Percentiles rank a stretch among this genome's conserved stretches.
phyloP scores from a whole-genome alignment of 179 eudicot genomes.

The Beta macrorhiza region DNA sequence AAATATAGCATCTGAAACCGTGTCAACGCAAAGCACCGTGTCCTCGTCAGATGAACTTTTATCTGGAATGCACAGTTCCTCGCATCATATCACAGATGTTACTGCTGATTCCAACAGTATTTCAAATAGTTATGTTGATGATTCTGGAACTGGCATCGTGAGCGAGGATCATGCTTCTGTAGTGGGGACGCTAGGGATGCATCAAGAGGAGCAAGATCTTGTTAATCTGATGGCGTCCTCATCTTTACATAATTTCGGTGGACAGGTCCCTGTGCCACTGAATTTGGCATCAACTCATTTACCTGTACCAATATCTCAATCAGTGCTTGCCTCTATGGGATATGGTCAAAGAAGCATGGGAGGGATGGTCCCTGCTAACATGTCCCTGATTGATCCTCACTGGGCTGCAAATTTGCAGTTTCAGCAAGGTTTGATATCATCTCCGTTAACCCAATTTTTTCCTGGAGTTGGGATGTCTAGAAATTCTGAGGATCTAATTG shows the following conservation, averaged over 20 bases:
- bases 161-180: slow-evolving; percentile 44
- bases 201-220: slow-evolving; percentile 80
- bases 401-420: slow-evolving; percentile 61
- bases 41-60: slow-evolving; percentile 44
- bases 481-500: slow-evolving; percentile 41
- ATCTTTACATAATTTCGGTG: slow-evolving; percentile 49
- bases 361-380: slow-evolving; percentile 57
- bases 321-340: slow-evolving; percentile 66
- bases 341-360: slow-evolving; percentile 50
- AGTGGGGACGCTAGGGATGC: slow-evolving; percentile 50
- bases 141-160: slow-evolving; percentile 32
- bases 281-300: slow-evolving; percentile 51
- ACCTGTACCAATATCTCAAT: slow-evolving; percentile 61
- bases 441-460: slow-evolving; percentile 50
- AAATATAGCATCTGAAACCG: slow-evolving; percentile 38
- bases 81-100: slow-evolving; percentile 38
- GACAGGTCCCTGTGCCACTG: slow-evolving; percentile 58
- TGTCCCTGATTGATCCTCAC: slow-evolving; percentile 57
- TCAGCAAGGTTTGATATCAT: slow-evolving; percentile 59
- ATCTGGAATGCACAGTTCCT: slow-evolving; percentile 33
- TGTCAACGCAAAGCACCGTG: slow-evolving; percentile 33
- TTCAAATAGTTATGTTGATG: slow-evolving; percentile 36
- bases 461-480: slow-evolving; percentile 47
- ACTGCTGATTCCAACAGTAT: slow-evolving; percentile 36
- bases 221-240: slow-evolving; percentile 75